These are phyloP conservation scores for Strobilomyces dryophilus DNA, from an alignment of 768 basidiomycete species.

Conservation along the genomic window DNA sequence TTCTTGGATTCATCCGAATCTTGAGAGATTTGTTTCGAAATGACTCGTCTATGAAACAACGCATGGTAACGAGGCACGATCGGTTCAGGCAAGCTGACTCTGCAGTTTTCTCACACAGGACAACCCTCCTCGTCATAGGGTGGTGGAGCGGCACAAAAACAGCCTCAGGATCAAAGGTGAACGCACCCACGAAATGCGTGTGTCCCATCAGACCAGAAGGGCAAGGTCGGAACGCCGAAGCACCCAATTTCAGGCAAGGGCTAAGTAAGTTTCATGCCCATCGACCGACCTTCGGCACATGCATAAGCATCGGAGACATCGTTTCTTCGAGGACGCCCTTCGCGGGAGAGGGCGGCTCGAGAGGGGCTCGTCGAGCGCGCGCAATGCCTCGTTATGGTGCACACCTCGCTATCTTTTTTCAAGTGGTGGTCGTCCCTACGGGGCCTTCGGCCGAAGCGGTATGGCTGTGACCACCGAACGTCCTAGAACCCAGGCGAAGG, in stretches of 20 bases:
- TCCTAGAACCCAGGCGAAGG: not conserved
- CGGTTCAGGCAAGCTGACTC: not conserved
- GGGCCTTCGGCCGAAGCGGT: not conserved
- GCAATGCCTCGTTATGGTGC: not conserved
- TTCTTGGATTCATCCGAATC: slow-evolving; percentile 19
- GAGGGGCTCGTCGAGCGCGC: not conserved
- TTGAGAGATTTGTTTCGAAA: not conserved
- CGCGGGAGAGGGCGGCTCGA: slow-evolving; percentile 13
- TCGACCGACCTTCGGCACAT: not conserved
- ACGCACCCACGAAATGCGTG: slow-evolving; percentile 9
- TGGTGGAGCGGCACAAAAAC: not conserved
- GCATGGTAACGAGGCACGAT: slow-evolving; percentile 12
- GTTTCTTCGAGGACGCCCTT: slow-evolving; percentile 8
- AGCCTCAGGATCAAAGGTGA: not conserved
- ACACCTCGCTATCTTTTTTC: not conserved
- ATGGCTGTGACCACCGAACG: not conserved
- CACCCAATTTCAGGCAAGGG: not conserved
- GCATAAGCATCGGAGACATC: not conserved
- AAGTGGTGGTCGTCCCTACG: not conserved
- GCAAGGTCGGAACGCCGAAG: not conserved
- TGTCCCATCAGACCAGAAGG: slow-evolving; percentile 8
- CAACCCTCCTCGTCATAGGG: not conserved
- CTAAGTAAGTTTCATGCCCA: not conserved
- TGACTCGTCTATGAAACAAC: slow-evolving; percentile 11
- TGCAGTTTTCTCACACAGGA: slow-evolving; percentile 3